A percentile compares a stretch with the other conserved stretches of the same genome.
phyloP scores from a whole-genome alignment of 768 basidiomycete species.

The Kwoniella heveanensis region DNA sequence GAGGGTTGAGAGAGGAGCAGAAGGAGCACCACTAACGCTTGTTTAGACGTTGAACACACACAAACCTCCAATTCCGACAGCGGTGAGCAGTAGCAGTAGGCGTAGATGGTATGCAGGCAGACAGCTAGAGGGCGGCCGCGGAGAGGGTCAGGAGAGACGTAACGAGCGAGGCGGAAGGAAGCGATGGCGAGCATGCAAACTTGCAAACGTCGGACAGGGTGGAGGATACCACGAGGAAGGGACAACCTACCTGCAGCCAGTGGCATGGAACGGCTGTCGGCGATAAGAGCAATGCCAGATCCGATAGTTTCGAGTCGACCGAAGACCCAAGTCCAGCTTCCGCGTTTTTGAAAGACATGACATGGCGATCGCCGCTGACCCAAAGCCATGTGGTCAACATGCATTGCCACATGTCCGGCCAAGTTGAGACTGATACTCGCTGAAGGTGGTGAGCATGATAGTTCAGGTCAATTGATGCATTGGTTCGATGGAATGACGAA shows the following conservation, averaged over 20 bases:
- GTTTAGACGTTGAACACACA: conserved; percentile 1
- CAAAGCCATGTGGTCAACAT: background rate
- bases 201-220: background rate
- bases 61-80: conserved; percentile 2
- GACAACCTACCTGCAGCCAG: background rate
- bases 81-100: background rate
- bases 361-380: background rate
- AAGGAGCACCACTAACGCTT: background rate
- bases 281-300: conserved; percentile 5
- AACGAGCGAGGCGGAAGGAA: background rate
- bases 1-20: conserved; percentile 19
- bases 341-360: background rate
- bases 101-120: background rate
- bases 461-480: no score
- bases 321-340: background rate
- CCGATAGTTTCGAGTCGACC: conserved; percentile 10
- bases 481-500: conserved; percentile 9
- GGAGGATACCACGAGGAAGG: background rate
- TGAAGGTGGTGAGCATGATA: conserved; percentile 6
- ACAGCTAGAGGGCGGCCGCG: conserved; percentile 1
- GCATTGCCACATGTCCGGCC: background rate
- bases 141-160: background rate
- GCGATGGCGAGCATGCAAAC: background rate
- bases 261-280: conserved; percentile 9
- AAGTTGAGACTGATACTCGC: conserved; percentile 3